These are phyloP conservation scores for Xylaria sp. DNA, from an alignment of 2,329 filamentous ascomycete genomes.

Conservation along the genomic window DNA sequence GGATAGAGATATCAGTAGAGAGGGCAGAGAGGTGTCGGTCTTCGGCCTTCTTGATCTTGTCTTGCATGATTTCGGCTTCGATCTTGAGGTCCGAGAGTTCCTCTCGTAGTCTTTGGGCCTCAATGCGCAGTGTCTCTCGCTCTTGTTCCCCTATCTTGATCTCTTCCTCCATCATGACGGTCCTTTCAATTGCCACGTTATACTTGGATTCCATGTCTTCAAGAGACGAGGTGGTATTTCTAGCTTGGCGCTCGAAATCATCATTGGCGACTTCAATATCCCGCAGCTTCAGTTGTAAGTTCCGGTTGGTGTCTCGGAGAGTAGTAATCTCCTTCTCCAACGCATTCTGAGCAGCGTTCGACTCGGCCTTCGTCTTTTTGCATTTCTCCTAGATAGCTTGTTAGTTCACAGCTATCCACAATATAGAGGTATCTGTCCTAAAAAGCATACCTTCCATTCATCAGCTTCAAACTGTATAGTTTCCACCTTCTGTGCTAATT, in stretches of 20 bases:
- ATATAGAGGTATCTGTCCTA: neutral
- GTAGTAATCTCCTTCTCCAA: slow-evolving; percentile 97
- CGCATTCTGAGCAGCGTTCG: slow-evolving; percentile 82
- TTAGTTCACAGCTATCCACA: slow-evolving; percentile 21
- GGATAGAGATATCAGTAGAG: slow-evolving; percentile 70
- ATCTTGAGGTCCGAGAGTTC: slow-evolving; percentile 94
- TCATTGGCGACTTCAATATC: slow-evolving; percentile 99
- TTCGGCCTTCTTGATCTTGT: slow-evolving; percentile 85
- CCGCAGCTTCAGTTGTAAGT: slow-evolving; percentile 83
- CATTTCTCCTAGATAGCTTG: slow-evolving; percentile 78
- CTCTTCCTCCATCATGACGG: slow-evolving; percentile 94
- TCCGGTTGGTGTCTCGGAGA: slow-evolving; percentile 84
- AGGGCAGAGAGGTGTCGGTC: slow-evolving; percentile 67
- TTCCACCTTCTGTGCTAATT: slow-evolving; percentile 88
- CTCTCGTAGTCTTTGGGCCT: slow-evolving; percentile 87
- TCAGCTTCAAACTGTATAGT: slow-evolving; percentile 88
- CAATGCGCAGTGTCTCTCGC: slow-evolving; percentile 87
- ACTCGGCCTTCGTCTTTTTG: slow-evolving; percentile 92
- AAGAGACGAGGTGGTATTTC: slow-evolving; percentile 93
- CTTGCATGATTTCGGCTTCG: slow-evolving; percentile 91
- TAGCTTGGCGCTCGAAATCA: slow-evolving; percentile 95
- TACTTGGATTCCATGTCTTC: slow-evolving; percentile 98
- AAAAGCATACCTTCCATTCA: slow-evolving; percentile 90
- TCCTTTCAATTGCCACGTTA: slow-evolving; percentile 91
- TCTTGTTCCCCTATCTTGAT: slow-evolving; percentile 92